Percentiles rank a stretch among this genome's conserved stretches.
Evolutionary conservation across 2,329 filamentous ascomycete species (phyloP).

Genomic region (Nothopassalora personata): DNA sequence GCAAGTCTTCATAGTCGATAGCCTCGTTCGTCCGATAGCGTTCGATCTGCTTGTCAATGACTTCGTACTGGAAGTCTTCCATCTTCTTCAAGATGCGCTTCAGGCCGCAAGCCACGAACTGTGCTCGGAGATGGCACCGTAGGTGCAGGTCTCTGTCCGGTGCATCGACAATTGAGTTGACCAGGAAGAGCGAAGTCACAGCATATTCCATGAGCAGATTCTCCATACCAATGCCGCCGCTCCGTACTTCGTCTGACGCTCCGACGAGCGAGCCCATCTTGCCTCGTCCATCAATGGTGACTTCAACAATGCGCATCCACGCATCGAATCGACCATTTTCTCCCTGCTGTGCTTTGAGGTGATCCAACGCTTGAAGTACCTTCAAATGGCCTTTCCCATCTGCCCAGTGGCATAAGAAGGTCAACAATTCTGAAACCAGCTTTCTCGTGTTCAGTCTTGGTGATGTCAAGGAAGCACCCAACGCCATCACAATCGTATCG

Average conservation of each 20-base stretch:
- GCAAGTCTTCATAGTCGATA: constrained; percentile 96
- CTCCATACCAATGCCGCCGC: constrained; percentile 96
- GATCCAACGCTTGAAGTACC: constrained; percentile 88
- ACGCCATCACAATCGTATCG: constrained; percentile 80
- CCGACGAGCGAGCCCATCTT: constrained; percentile 99
- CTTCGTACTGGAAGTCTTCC: constrained; percentile 96
- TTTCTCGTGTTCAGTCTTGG: constrained; percentile 87
- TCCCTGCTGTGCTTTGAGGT: constrained; percentile 78
- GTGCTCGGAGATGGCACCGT: constrained; percentile 87
- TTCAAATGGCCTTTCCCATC: constrained; percentile 84
- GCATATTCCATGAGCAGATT: constrained; percentile 99
- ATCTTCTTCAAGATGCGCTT: constrained; percentile 93
- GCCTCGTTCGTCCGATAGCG: constrained; percentile 88
- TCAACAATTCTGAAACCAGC: constrained; percentile 90
- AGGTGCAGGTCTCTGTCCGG: constrained; percentile 84
- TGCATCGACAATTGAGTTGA: constrained; percentile 95
- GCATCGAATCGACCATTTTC: constrained; percentile 96
- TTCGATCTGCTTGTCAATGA: constrained; percentile 97
- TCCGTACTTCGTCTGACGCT: constrained; percentile 91
- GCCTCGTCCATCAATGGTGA: constrained; percentile 90
- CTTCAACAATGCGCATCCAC: constrained; percentile 98
- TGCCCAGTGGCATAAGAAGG: constrained; percentile 92
- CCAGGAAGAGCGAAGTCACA: constrained; percentile 84
- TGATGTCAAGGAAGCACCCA: constrained; percentile 81
- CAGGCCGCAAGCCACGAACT: constrained; percentile 93